Evolutionary conservation across 208 protist genomes (phyloP), one percentile per base, ranked within the genome.

Genomic region (Acanthamoeba culbertsoni): DNA sequence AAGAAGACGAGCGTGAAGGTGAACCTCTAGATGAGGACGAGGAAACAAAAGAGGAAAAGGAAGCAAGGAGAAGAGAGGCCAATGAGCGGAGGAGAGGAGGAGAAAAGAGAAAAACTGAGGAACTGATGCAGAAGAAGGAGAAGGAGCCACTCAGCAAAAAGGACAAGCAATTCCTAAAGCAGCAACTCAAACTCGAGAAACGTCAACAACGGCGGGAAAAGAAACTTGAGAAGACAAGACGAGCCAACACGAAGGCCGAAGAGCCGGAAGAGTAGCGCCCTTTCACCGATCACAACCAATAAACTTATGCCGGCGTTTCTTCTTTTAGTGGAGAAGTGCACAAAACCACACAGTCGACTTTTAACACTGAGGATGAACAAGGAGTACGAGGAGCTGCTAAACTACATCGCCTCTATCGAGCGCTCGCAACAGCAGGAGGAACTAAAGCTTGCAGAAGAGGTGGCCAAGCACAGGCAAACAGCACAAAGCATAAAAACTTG

Each of bases 321-420:
- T n/a, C n/a, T n/a, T n/a, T n/a, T n/a, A n/a, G n/a, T n/a, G n/a
- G n/a, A n/a, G n/a, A n/a, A n/a, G n/a, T n/a, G n/a, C n/a, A n/a
- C n/a, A n/a, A n/a, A n/a, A n/a, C n/a, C n/a, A n/a, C n/a, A n/a
- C n/a, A n/a, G n/a, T n/a, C n/a, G n/a, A n/a, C n/a, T n/a, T n/a
- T n/a, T n/a, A n/a, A n/a, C n/a, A n/a, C n/a, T n/a, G n/a, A 75
- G 31, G 33, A 79, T 79, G 68, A 79, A 79, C 68, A 79, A 88
- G 79, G 79, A 55, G 79, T 88, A 65, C 79, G 79, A 88, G 6
- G 48, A 63, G 0, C 31, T 88, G 79, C 51, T 88, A 0, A 63
- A 55, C 79, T 63, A 88, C 48, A 88, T 88, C 79, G 16, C 48
- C n/a, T 35, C 43, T 0, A 6, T 88, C 31, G 79, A 88, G 51